phyloP scores from a whole-genome alignment of 352 stramenopile species.

The Globisporangium middletonii region DNA sequence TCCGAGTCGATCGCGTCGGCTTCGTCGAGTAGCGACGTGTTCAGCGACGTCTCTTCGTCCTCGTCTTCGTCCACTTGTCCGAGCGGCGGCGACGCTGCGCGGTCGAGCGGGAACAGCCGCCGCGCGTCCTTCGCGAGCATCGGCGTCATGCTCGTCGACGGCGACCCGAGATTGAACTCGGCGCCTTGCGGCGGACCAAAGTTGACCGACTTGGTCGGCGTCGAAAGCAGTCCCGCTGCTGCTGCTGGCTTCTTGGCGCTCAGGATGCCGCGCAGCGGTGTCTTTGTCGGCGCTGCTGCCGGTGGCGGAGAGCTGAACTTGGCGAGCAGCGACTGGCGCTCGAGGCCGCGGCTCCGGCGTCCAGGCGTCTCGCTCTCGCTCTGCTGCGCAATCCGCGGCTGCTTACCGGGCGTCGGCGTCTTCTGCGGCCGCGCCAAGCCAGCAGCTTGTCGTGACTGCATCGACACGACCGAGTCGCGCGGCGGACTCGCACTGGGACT shows the following conservation, averaged over 20 bases:
- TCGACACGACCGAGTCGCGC: slow-evolving; percentile 8
- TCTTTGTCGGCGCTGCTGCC: slow-evolving; percentile 20
- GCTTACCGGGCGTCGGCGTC: slow-evolving; percentile 14
- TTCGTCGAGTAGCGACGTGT: slow-evolving; percentile 80
- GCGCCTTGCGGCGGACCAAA: slow-evolving; percentile 74
- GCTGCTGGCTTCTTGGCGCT: slow-evolving; percentile 57
- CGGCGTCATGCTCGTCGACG: slow-evolving; percentile 84
- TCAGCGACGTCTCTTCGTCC: slow-evolving; percentile 71
- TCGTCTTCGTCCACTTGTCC: slow-evolving; percentile 29
- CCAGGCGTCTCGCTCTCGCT: background rate
- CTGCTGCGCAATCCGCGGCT: background rate
- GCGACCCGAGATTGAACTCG: slow-evolving; percentile 75
- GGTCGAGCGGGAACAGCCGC: slow-evolving; percentile 62
- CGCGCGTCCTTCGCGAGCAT: slow-evolving; percentile 57
- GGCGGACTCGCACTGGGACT: slow-evolving; percentile 11
- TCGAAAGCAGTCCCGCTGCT: slow-evolving; percentile 27
- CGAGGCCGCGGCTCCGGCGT: background rate
- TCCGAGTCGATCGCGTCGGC: slow-evolving; percentile 48
- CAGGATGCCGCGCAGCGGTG: slow-evolving; percentile 67
- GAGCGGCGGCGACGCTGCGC: slow-evolving; percentile 11
- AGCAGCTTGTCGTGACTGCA: slow-evolving; percentile 4
- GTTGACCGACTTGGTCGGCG: slow-evolving; percentile 78
- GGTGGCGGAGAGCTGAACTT: slow-evolving; percentile 14
- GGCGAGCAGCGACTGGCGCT: slow-evolving; percentile 7
- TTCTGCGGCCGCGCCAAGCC: slow-evolving; percentile 15